Base-by-base conservation (phyloP, 768 basidiomycete species). In the Brasilioporus rufonigricans region DNA sequence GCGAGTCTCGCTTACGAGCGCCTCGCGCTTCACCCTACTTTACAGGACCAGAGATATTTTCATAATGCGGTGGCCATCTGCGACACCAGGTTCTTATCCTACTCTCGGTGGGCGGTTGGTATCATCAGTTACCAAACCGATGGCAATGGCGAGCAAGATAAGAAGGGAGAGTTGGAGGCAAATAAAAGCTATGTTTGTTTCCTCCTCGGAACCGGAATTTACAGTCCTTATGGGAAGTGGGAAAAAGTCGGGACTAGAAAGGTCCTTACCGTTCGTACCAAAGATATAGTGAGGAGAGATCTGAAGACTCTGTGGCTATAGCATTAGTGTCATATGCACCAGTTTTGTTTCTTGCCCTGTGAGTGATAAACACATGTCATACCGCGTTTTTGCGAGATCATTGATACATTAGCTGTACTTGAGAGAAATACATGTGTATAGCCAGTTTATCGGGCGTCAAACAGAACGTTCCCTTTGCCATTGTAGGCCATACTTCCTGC, bases 91-190 rank as follows among this genome's bases (percentile, higher is more conserved):
- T 56, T 56, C 39, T 13, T 55, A 31, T 26, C 29, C 21, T 47
- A 48, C 19, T 56, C 55, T 16, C 52, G 19, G 10, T 56, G 55
- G 45, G 52, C 45, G 18, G 55, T 56, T 4, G 55, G 55, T 13
- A 36, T 56, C 38, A 36, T 56, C 39, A 56, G 40, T 24, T 56
- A 56, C 13, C 52, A 54, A 26, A 56, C 55, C 6, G 53, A 50
- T 14, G 23, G 40, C 11, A 50, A 43, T 9, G 40, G n/a, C 9
- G 26, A 41, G 46, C 39, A 12, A 1, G 40, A 54, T 7, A 38
- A 54, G 10, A 49, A 5, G n/a, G 53, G 47, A 2, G 53, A 54
- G 19, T 33, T 54, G 1, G 32, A 27, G 6, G 47, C 47, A 16
- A 27, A 50, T 13, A 41, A 21, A 50, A 9, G 26, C 7, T 49